Percentiles rank a stretch among this genome's conserved stretches.
Conservation (phyloP, 148 eudicot genomes). For the Rhododendron simsii region DNA sequence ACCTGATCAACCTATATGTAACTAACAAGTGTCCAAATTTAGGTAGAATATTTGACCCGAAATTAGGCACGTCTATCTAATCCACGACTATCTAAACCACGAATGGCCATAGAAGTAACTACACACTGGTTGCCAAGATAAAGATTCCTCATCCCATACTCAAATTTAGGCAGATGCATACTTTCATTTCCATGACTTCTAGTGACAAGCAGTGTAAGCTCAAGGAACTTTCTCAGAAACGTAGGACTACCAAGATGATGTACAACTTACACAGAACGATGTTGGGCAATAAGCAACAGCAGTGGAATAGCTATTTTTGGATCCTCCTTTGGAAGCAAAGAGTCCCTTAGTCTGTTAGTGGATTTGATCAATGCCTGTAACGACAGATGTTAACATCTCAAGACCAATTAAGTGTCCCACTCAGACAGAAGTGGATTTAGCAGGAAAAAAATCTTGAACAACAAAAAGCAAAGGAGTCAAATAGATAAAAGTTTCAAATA, state of each 20-base stretch:
- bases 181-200: neutral
- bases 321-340: slow-evolving; percentile 89
- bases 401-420: neutral
- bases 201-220: neutral
- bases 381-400: neutral
- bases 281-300: slow-evolving; percentile 88
- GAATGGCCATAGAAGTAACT: neutral
- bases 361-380: slow-evolving; percentile 88
- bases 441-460: neutral
- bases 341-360: slow-evolving; percentile 81
- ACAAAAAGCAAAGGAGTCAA: neutral
- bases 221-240: neutral
- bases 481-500: neutral
- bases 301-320: slow-evolving; percentile 87
- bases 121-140: neutral
- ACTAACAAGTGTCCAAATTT: neutral
- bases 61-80: neutral
- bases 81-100: neutral
- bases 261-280: slow-evolving; percentile 82
- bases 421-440: neutral
- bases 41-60: neutral
- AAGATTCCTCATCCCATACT: neutral
- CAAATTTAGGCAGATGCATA: neutral
- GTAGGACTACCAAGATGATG: neutral
- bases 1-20: neutral